Evolutionary conservation across 805 yeast genomes (phyloP), one percentile per base, ranked within the genome.

Genomic region (Spathaspora passalidarum): DNA sequence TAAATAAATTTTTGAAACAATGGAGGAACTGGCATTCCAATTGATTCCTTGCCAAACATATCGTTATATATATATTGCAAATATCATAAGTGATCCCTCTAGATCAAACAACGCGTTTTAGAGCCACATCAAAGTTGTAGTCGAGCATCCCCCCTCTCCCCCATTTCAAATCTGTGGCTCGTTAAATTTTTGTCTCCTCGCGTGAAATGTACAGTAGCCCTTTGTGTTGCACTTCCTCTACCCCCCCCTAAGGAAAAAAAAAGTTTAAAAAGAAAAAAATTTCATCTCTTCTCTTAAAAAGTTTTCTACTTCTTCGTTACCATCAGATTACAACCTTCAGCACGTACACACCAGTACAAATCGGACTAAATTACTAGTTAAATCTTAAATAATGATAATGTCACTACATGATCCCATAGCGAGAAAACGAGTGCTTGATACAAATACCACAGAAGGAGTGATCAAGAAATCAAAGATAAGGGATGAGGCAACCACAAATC

Each of bases 321-420:
- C 17, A 7, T 4, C 10, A 7, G 14, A 6, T 16, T 18, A 14
- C 20, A 5, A 14, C 22, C 16, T 11, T n/a, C 38, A 35, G 19
- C 7, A n/a, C 23, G 8, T 34, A 18, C 38, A 35, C 34, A 35
- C 23, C 2, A 36, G 14, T 23, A 13, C 34, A 10, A 29, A 11
- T 4, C 14, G 6, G 34, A 29, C 16, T 17, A 29, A 2, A 6
- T 29, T 29, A 13, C 13, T 29, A 29, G n/a, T n/a, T n/a, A n/a
- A 34, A 13, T 13, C 16, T 20, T 18, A 16, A 23, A 46, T 39
- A 20, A 47, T 47, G 50, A 43, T 47, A 42, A 49, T 47, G 50
- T 47, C 53, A 11, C 17, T 50, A 38, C 53, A 47, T 17, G 49
- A 47, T 40, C 50, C 53, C n/a, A 39, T 50, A 32, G 37, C 38